phyloP scores from a whole-genome alignment of 352 stramenopile genomes.

The Globisporangium nodosum region DNA sequence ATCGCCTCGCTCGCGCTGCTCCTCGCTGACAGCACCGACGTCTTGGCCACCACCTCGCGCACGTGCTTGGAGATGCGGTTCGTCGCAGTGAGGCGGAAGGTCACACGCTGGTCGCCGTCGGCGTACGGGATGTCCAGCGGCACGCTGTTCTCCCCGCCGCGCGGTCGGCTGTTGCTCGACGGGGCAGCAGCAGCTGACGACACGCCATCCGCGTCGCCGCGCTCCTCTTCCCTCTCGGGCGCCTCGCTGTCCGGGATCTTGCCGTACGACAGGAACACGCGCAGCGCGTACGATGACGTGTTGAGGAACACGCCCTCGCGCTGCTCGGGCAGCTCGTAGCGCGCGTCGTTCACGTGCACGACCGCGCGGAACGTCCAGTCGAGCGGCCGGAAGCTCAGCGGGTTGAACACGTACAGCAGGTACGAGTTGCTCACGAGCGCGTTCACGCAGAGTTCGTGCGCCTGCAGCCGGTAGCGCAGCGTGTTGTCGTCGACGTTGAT shows the following conservation, averaged over 20 bases:
- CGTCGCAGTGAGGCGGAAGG: slow-evolving; percentile 61
- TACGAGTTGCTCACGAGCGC: slow-evolving; percentile 83
- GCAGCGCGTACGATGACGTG: slow-evolving; percentile 54
- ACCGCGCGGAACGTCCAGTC: slow-evolving; percentile 78
- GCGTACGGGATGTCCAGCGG: slow-evolving; percentile 61
- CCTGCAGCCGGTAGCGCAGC: slow-evolving; percentile 57
- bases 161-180: slow-evolving; percentile 14
- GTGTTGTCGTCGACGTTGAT: slow-evolving; percentile 85
- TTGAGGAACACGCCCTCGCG: slow-evolving; percentile 83
- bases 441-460: slow-evolving; percentile 66
- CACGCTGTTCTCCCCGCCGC: slow-evolving; percentile 48
- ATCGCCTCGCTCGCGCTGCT: slow-evolving; percentile 2
- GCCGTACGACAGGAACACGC: slow-evolving; percentile 83
- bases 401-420: slow-evolving; percentile 86
- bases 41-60: slow-evolving; percentile 51
- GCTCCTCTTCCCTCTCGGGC: background rate
- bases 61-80: slow-evolving; percentile 69
- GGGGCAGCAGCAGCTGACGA: slow-evolving; percentile 6
- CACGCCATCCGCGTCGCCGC: background rate
- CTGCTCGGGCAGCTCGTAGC: slow-evolving; percentile 48
- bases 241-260: slow-evolving; percentile 41
- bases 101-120: slow-evolving; percentile 46
- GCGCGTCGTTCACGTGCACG: slow-evolving; percentile 45
- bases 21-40: slow-evolving; percentile 40
- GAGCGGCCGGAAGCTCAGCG: slow-evolving; percentile 68